Evolutionary conservation across 192 early-diverging fungal genomes (phyloP).

Genomic region (Dissophora ornata): DNA sequence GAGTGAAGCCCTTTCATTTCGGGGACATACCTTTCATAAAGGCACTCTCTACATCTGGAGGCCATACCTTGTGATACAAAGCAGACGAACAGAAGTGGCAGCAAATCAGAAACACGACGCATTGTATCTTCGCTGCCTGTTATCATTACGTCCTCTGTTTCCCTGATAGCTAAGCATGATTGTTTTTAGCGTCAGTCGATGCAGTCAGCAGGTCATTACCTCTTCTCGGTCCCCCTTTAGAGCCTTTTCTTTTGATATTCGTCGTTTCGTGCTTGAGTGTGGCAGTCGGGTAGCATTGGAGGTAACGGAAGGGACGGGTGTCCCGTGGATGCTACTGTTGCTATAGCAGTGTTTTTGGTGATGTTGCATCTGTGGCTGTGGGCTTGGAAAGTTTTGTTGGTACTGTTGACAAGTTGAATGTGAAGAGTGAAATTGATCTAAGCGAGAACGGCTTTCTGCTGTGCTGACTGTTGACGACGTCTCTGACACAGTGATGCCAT

Average conservation of each 20-base stretch:
- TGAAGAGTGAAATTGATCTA: neutral
- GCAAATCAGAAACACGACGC: no score
- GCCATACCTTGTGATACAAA: conserved; percentile 61
- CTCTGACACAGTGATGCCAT: no score
- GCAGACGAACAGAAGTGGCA: neutral
- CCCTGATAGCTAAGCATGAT: no score
- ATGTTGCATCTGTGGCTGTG: conserved; percentile 2
- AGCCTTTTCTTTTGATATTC: conserved; percentile 17
- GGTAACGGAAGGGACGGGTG: neutral
- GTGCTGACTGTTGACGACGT: no score
- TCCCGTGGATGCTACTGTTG: neutral
- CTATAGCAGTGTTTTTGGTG: neutral
- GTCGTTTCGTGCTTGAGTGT: neutral
- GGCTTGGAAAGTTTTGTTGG: neutral
- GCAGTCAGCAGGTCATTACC: no score
- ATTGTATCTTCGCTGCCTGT: no score
- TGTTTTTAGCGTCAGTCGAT: no score
- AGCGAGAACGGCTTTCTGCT: no score
- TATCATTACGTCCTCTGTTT: no score
- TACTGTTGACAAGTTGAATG: neutral
- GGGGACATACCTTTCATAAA: conserved; percentile 65
- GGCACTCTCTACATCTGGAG: conserved; percentile 67
- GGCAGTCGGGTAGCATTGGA: neutral
- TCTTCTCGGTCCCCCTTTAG: conserved; percentile 42
- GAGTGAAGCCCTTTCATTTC: no score